phyloP scores from a whole-genome alignment of 2,329 filamentous ascomycete species.

The Alternaria angustiovoidea region DNA sequence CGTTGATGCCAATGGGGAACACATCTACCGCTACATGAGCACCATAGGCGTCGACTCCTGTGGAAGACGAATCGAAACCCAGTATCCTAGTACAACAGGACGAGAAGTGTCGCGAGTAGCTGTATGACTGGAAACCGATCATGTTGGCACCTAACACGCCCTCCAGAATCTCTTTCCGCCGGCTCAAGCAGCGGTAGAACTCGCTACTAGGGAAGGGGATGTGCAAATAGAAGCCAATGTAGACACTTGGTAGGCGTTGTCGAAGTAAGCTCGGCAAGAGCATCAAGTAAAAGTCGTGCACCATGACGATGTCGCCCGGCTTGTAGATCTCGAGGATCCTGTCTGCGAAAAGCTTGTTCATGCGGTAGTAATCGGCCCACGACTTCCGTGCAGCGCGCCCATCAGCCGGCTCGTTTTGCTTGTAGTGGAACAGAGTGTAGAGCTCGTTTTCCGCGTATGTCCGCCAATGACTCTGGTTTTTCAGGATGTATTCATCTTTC shows the following conservation, averaged over 20 bases:
- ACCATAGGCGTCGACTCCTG: constrained; percentile 88
- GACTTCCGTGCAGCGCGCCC: constrained; percentile 80
- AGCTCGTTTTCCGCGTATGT: constrained; percentile 90
- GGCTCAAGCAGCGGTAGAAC: constrained; percentile 86
- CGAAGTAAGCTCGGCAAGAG: constrained; percentile 88
- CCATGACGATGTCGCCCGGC: constrained; percentile 88
- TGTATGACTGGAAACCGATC: constrained; percentile 94
- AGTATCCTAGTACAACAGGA: constrained; percentile 92
- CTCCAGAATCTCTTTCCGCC: constrained; percentile 88
- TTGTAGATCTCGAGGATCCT: constrained; percentile 88
- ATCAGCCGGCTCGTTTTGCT: constrained; percentile 89
- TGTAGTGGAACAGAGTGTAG: constrained; percentile 95
- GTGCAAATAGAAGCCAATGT: constrained; percentile 94
- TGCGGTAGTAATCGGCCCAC: constrained; percentile 91
- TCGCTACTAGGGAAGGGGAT: constrained; percentile 96
- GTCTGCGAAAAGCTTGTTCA: constrained; percentile 93
- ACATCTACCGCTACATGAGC: constrained; percentile 89
- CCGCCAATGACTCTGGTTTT: constrained; percentile 86
- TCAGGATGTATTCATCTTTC: constrained; percentile 73
- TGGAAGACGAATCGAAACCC: constrained; percentile 85
- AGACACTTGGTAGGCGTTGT: constrained; percentile 85
- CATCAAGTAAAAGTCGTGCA: constrained; percentile 95
- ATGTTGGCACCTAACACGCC: constrained; percentile 91
- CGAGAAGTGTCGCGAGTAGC: constrained; percentile 92
- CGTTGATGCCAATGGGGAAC: constrained; percentile 94